Base-by-base conservation (phyloP, 2,329 filamentous ascomycete species). In the Truncatella angustata region DNA sequence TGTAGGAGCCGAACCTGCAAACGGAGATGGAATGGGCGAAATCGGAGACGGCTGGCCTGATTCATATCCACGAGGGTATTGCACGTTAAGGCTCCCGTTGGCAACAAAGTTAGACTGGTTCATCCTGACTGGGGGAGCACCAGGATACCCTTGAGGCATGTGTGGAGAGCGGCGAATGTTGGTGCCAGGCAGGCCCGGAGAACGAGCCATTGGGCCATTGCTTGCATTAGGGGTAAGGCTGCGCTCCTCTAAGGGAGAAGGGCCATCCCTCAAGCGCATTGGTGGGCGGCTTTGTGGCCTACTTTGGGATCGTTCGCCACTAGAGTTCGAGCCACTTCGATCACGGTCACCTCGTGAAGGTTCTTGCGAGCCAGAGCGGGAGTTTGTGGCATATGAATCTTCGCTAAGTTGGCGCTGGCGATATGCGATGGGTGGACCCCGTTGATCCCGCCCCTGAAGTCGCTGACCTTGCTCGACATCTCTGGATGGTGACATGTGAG, bases 311-410 rank as follows among this genome's bases (percentile, higher is more conserved):
- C 68, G 66, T 9, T 69, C 70, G 24, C 71, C 71, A 63, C 79
- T 81, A 3, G 78, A 71, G 20, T 83, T 79, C 0, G 80, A 83
- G 28, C 79, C 78, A 56, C 80, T 83, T 37, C 80, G 70, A 39
- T 82, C 74, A 9, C 79, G 72, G 39, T 81, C 78, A 0, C 53
- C 51, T 28, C 64, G 60, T 5, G 63, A 63, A 4, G 55, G 52
- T 1, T 58, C 58, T 21, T 66, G 63, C 3, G 67, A 65, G 42
- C 55, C 57, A 20, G 56, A 46, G 21, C 50, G 60, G 9, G 54
- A 59, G 16, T 56, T 59, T 23, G 64, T 62, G 18, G 63, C 63
- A n/a, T 63, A 59, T 3, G 67, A 63, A 18, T 79, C 77, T 23
- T 76, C 72, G 44, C 73, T 76, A 1, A 73, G 70, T 5, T 68